These are phyloP conservation scores for Candida succiphila DNA, from an alignment of 805 yeast genomes.

Conservation along the genomic window DNA sequence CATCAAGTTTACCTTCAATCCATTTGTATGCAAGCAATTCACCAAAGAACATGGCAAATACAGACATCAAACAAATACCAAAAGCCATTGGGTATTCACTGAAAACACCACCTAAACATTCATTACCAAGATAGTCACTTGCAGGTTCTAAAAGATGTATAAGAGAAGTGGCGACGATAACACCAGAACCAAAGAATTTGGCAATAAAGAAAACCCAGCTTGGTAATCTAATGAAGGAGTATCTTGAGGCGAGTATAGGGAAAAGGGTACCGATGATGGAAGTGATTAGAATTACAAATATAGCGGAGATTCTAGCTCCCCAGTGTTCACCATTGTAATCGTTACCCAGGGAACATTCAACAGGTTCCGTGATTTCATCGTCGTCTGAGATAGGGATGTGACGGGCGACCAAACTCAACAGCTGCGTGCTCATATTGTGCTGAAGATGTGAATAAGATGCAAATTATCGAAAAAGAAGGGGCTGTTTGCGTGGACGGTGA, in stretches of 20 bases:
- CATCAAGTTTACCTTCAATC: slow-evolving; percentile 24
- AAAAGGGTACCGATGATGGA: slow-evolving; percentile 51
- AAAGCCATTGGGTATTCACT: slow-evolving; percentile 44
- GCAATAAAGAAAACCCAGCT: slow-evolving; percentile 55
- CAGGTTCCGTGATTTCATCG: too few species aligned
- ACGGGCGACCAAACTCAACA: too few species aligned
- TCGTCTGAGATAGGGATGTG: too few species aligned
- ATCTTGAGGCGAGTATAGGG: slow-evolving; percentile 52
- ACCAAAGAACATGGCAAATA: slow-evolving; percentile 40
- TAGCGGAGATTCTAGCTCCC: slow-evolving; percentile 43
- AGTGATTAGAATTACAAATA: slow-evolving; percentile 51
- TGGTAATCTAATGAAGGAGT: slow-evolving; percentile 50
- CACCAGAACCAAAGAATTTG: slow-evolving; percentile 78
- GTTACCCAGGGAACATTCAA: slow-evolving; percentile 9
- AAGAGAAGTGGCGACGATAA: slow-evolving; percentile 73
- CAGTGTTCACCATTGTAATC: slow-evolving; percentile 21
- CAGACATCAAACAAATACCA: slow-evolving; percentile 39
- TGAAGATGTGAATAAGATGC: too few species aligned
- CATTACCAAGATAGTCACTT: slow-evolving; percentile 39
- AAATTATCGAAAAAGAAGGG: too few species aligned
- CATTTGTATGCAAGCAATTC: slow-evolving; percentile 40
- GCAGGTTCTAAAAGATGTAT: slow-evolving; percentile 71
- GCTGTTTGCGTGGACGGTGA: too few species aligned
- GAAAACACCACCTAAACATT: slow-evolving; percentile 56
- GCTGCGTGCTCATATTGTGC: too few species aligned